These are phyloP conservation scores for Neovahlkampfia damariscottae DNA, from an alignment of 78 protist genomes.

Conservation along the genomic window DNA sequence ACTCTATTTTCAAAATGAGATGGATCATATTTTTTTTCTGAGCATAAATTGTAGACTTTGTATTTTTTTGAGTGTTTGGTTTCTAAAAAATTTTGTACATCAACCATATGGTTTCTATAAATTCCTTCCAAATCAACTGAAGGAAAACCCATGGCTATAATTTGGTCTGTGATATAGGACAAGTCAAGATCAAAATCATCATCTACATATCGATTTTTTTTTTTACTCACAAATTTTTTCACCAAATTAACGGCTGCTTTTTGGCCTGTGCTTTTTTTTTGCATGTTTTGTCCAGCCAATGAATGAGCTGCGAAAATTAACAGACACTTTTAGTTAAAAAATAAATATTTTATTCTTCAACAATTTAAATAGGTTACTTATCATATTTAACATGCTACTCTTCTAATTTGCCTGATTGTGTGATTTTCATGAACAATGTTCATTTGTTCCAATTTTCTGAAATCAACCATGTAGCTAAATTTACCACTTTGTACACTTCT, in stretches of 20 bases:
- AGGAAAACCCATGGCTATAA: conserved; percentile 77
- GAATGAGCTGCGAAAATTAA: neutral
- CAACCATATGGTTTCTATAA: conserved; percentile 36
- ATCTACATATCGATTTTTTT: conserved; percentile 34
- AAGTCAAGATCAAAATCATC: conserved; percentile 59
- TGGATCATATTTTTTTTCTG: conserved; percentile 17
- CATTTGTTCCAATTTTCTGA: conserved; percentile 25
- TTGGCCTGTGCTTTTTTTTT: too few species aligned
- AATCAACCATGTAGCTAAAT: conserved; percentile 33
- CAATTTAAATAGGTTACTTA: neutral
- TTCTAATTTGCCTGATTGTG: conserved; percentile 12
- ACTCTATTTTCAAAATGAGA: neutral
- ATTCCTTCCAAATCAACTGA: conserved; percentile 26
- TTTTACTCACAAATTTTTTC: conserved; percentile 11
- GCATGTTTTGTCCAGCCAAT: neutral
- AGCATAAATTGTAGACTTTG: conserved; percentile 23
- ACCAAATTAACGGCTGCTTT: too few species aligned
- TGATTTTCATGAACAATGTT: conserved; percentile 38
- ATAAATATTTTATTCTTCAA: neutral
- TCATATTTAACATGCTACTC: neutral
- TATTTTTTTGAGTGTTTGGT: conserved; percentile 15
- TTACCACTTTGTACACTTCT: conserved; percentile 29
- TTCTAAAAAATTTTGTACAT: conserved; percentile 26
- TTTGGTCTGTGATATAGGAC: conserved; percentile 33
- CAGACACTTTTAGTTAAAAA: neutral